Base-by-base conservation (phyloP, 1,139 yeast genomes). In the Lodderomyces margitis region DNA sequence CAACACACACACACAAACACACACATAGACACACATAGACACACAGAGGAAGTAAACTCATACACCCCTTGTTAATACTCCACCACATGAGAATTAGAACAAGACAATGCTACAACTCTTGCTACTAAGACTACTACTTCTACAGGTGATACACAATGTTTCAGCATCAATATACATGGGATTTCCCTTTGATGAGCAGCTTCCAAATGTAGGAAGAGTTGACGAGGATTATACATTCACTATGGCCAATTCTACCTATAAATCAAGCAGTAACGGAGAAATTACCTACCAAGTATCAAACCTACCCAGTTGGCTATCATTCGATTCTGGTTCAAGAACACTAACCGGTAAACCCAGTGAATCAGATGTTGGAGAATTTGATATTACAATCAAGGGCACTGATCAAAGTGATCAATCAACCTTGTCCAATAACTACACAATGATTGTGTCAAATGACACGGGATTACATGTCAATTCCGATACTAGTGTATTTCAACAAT, bases 191-290 rank as follows among this genome's bases (percentile, higher is more conserved):
- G 66, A 76, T 50, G 81, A 82, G 56, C 98, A 92, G 62, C 73
- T 81, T 30, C 98, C 98, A 14, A 84, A 89, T 28, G 87, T 92
- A 10, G 97, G 96, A 4, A 74, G 95, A 45, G 77, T 80, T 14
- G 78, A 80, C 48, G 68, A 78, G 50, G 55, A 61, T 1, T 92
- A 84, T 64, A 50, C 66, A n/a, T 92, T 87, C 62, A 75, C 81
- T 34, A 66, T 92, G 43, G 83, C 91, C 39, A 68, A 75, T 45
- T 80, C 82, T 50, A 91, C 98, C 3, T 89, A 78, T 60, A 70
- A 75, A 47, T 75, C 87, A 3, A 39, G 36, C 31, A 53, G 64
- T 5, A 58, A 72, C 30, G 61, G 64, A 19, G 67, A 70, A 14
- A 71, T 88, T 21, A 47, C 65, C 4, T 88, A 87, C 59, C 53